Base-by-base conservation (phyloP, 164 flowering plant genomes). In the Berberis vulgaris region DNA sequence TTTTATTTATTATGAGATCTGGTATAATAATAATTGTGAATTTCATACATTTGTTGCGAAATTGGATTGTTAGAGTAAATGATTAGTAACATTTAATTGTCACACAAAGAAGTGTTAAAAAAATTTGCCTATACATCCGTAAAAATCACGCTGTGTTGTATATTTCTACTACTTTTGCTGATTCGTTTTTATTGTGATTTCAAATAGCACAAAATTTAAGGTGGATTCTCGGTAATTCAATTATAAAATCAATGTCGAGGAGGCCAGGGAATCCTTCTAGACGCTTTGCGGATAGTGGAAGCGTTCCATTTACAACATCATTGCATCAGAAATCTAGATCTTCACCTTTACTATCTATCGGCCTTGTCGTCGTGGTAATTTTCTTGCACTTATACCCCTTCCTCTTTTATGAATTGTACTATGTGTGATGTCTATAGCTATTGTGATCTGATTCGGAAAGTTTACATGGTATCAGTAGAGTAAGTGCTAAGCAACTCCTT, bases 171-270 rank as follows among this genome's bases (percentile, higher is more conserved):
- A 26, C 26, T 4, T 6, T 6, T 6, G 7, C 50, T 47, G 50
- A 47, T 47, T 47, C 10, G 10, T 47, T 52, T 26, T 7, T 52
- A 10, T 26, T 26, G 26, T 26, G 26, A 26, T 26, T 26, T 26
- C 26, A 26, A 26, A 26, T 26, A 26, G 26, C 26, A 26, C 26
- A 26, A 26, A 26, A 26, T 26, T 26, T 26, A 26, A 26, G 26
- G 26, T 0, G 26, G 26, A 26, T 26, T 26, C 26, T 26, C 26
- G 26, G 11, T 7, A 52, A 79, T 92, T 65, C 97, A 92, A 63
- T 88, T 88, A 89, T 65, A 87, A 60, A 93, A 79, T 61, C 66
- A 73, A 86, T 86, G 92, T 77, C 88, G 41, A 80, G 96, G 72
- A 85, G 93, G 81, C 88, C 74, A 64, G 85, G 72, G 45, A 77